Evolutionary conservation across 2,329 filamentous ascomycete genomes (phyloP).

Genomic region (Lecanicillium sp.): DNA sequence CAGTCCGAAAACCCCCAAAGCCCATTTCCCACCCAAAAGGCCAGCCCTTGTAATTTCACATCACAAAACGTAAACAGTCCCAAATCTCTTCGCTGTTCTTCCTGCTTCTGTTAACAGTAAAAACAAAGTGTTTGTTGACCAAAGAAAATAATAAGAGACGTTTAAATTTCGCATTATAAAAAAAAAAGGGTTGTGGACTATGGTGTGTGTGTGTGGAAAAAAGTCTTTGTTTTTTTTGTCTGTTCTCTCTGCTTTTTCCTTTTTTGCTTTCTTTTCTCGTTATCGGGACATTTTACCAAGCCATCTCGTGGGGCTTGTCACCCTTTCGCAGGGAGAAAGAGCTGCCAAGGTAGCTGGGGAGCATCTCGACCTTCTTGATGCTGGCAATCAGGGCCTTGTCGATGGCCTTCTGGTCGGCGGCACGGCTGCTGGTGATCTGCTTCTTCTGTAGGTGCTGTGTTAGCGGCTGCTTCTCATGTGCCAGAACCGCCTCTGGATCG

Average conservation of each 20-base stretch:
- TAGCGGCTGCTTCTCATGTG: slow-evolving; percentile 22
- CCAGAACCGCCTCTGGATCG: background rate
- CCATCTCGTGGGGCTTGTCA: slow-evolving; percentile 99
- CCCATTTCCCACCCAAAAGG: background rate
- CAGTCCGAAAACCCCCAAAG: background rate
- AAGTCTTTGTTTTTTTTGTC: background rate
- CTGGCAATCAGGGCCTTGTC: slow-evolving; percentile 92
- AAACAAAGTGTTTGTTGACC: slow-evolving; percentile 8
- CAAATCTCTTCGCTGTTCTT: slow-evolving; percentile 1
- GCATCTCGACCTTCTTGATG: slow-evolving; percentile 98
- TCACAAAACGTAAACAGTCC: slow-evolving; percentile 11
- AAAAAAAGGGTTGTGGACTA: slow-evolving; percentile 7
- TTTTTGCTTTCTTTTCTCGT: slow-evolving; percentile 22
- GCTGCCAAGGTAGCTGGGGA: slow-evolving; percentile 87
- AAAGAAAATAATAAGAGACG: slow-evolving; percentile 8
- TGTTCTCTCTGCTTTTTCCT: background rate
- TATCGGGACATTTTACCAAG: slow-evolving; percentile 64
- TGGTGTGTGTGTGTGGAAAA: background rate
- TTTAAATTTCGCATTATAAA: slow-evolving; percentile 14
- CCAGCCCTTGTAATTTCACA: background rate
- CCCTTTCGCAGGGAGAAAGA: slow-evolving; percentile 99
- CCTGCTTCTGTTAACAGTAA: slow-evolving; percentile 4
- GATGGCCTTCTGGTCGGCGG: slow-evolving; percentile 95
- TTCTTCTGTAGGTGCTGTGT: slow-evolving; percentile 70
- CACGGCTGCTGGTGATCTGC: slow-evolving; percentile 84